These are phyloP conservation scores for Suillus alpinus DNA, from an alignment of 768 basidiomycete species.

Conservation along the genomic window DNA sequence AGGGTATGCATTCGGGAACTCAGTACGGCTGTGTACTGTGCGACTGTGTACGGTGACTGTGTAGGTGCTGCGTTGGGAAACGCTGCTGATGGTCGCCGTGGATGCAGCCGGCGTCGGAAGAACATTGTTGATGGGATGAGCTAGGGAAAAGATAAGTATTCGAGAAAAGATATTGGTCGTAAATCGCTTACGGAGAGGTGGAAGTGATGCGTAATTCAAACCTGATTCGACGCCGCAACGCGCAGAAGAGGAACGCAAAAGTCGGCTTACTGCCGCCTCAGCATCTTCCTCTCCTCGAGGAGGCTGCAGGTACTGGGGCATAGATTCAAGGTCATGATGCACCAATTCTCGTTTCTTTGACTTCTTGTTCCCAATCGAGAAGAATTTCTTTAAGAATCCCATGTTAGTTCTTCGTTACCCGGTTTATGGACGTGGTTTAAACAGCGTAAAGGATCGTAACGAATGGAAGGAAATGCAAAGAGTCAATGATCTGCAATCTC, in stretches of 20 bases:
- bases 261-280: slow-evolving; percentile 41
- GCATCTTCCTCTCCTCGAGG: slow-evolving; percentile 40
- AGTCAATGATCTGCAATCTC: slow-evolving; percentile 8
- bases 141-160: slow-evolving; percentile 28
- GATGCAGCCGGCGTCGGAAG: slow-evolving; percentile 49
- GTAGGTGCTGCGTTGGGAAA: slow-evolving; percentile 58
- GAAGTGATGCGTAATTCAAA: slow-evolving; percentile 53
- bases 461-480: slow-evolving; percentile 1
- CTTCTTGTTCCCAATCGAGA: slow-evolving; percentile 67
- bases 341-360: slow-evolving; percentile 41
- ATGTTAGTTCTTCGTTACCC: slow-evolving; percentile 35
- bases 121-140: slow-evolving; percentile 66
- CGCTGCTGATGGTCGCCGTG: slow-evolving; percentile 51
- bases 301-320: slow-evolving; percentile 14
- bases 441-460: slow-evolving; percentile 20
- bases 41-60: slow-evolving; percentile 70
- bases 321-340: slow-evolving; percentile 24
- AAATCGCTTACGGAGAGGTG: slow-evolving; percentile 65
- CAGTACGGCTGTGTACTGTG: slow-evolving; percentile 56
- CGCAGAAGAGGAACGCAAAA: slow-evolving; percentile 73
- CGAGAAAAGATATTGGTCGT: slow-evolving; percentile 7
- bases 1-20: slow-evolving; percentile 63
- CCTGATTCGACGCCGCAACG: slow-evolving; percentile 58
- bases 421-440: slow-evolving; percentile 26
- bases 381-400: slow-evolving; percentile 69